Base-by-base conservation (phyloP, 495 filamentous ascomycete genomes). In the Pseudoneurospora amorphoporcata region DNA sequence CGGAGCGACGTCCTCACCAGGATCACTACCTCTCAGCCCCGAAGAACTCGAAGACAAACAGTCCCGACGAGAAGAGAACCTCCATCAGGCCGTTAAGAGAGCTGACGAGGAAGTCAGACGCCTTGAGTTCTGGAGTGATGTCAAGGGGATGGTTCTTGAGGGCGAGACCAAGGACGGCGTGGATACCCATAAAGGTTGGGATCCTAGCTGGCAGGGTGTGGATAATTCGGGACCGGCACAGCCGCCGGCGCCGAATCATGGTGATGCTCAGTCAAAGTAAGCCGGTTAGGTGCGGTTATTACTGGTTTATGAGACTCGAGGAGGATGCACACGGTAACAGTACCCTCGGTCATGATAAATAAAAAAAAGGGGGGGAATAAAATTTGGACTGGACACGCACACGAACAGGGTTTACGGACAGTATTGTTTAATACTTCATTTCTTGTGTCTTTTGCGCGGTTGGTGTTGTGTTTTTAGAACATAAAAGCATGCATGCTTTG, bases 61-160 rank as follows among this genome's bases (percentile, higher is more conserved):
- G 29, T 35, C 53, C 6, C 53, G 14, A 14, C 53, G 82, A 68
- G 81, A 85, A 14, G 83, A 88, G 42, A 86, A 88, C 72, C 83
- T 93, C 6, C 80, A 82, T 42, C 83, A 78, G 35, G 88, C 91
- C 0, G 81, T 92, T 14, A 79, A 84, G 69, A 85, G 87, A 43
- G 91, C 91, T 0, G 90, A 92, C 70, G 86, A 87, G 68, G 89
- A 92, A 70, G 89, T 92, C 40, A 86, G 86, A 74, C 84, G 81
- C 72, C 81, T 93, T 32, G 90, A 92, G 75, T 94, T 89, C 77
- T 94, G 91, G 91, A 90, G 88, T 74, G 91, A 94, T 73, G 86
- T 92, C 73, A 90, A 88, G 72, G 86, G 81, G 43, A 86, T 92
- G 79, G 87, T 86, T 3, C 82, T 84, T 47, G 80, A 83, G 32